phyloP scores from a whole-genome alignment of 2,329 filamentous ascomycete species.

The Colletotrichum sp. region DNA sequence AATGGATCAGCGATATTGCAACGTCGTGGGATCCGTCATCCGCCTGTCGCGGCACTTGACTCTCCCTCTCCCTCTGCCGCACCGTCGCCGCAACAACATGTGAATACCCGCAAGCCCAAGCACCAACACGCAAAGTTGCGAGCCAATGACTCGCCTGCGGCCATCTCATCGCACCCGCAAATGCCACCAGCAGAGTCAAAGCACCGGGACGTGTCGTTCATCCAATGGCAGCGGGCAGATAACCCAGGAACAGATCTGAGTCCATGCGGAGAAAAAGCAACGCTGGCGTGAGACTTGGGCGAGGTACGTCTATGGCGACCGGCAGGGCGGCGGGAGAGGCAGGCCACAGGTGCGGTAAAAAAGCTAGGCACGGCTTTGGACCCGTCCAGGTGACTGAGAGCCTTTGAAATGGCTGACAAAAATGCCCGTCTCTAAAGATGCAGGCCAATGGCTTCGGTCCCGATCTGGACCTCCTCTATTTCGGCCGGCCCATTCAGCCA shows the following conservation, averaged over 20 bases:
- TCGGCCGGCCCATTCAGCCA: neutral
- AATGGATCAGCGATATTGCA: neutral
- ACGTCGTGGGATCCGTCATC: neutral
- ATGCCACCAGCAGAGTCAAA: neutral
- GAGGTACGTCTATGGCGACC: neutral
- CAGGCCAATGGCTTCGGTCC: neutral
- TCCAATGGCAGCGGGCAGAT: constrained; percentile 1
- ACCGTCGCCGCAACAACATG: neutral
- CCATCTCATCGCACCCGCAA: neutral
- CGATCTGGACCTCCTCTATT: neutral
- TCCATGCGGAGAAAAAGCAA: neutral
- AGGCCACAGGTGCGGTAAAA: neutral
- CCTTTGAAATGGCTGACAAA: neutral
- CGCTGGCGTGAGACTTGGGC: neutral
- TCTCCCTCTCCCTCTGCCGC: neutral
- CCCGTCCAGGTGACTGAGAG: neutral
- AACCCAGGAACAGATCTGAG: neutral
- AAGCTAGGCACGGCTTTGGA: neutral
- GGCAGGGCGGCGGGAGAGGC: neutral
- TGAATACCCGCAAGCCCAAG: neutral
- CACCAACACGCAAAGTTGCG: neutral
- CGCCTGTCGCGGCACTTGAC: neutral
- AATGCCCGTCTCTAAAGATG: neutral
- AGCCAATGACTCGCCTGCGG: neutral
- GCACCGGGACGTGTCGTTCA: neutral